phyloP scores from a whole-genome alignment of 345 rosid species.

The Rhodomyrtus tomentosa region DNA sequence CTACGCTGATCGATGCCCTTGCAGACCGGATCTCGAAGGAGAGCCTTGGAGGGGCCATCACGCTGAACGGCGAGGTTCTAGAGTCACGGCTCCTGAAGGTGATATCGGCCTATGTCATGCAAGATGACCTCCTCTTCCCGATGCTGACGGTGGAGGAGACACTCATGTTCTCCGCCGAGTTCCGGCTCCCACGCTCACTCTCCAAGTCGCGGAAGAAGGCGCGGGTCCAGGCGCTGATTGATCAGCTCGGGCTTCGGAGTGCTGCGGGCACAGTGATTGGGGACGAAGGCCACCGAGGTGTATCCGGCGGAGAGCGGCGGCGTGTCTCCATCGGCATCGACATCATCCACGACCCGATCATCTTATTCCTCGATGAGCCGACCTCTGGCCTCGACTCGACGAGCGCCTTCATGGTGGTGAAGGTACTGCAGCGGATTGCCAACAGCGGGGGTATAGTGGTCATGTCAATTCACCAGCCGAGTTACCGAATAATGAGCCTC shows the following conservation, averaged over 20 bases:
- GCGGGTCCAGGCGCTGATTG: constrained; percentile 80
- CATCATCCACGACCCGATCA: constrained; percentile 77
- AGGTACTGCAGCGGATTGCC: constrained; percentile 80
- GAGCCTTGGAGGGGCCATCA: constrained; percentile 64
- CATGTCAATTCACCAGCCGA: constrained; percentile 94
- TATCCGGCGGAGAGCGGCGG: constrained; percentile 90
- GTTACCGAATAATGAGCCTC: constrained; percentile 68
- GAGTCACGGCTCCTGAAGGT: constrained; percentile 67
- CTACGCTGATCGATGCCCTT: constrained; percentile 82
- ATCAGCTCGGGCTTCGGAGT: constrained; percentile 61
- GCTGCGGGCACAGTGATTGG: constrained; percentile 89
- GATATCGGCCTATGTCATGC: constrained; percentile 94
- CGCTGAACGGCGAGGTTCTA: constrained; percentile 63
- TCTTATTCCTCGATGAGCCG: constrained; percentile 85
- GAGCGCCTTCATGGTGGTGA: constrained; percentile 88
- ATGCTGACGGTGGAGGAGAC: constrained; percentile 95
- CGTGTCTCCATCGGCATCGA: constrained; percentile 78
- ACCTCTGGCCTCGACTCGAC: constrained; percentile 95
- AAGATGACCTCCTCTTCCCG: constrained; percentile 86
- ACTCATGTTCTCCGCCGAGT: constrained; percentile 87
- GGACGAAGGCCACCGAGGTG: constrained; percentile 90
- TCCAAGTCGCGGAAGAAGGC: constrained; percentile 59
- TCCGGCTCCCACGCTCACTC: constrained; percentile 80
- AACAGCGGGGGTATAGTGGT: constrained; percentile 85
- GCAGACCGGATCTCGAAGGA: constrained; percentile 70